Base-by-base conservation (phyloP, 192 early-diverging fungal species). In the Coemansia sp. region DNA sequence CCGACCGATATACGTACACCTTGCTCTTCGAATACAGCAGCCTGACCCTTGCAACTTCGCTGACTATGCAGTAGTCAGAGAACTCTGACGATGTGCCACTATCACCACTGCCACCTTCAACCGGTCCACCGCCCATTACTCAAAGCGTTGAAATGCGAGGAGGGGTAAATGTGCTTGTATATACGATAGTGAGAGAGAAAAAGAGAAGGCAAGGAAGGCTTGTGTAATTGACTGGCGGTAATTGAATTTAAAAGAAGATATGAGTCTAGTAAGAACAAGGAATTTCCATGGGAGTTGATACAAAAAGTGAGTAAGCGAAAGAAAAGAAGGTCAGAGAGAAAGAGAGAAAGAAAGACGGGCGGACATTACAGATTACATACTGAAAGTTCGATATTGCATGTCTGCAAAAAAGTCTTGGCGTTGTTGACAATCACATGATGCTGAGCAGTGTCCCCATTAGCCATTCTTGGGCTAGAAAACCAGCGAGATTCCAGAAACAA, bases 11-110 rank as follows among this genome's bases (percentile, higher is more conserved):
- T 61, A 92, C 85, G 64, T 85, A 92, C 8, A 92, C 91, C 43
- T 91, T 92, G 65, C 88, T 86, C 63, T 87, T 87, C 2, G 87
- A 87, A 58, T 86, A 90, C 23, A 92, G 72, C n/a, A 92, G 70
- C 73, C 67, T 74, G 37, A 85, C 77, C 26, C 62, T 56, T 42
- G 75, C 50, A 4, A 77, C 80, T 43, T 83, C 80, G 75, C 80
- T 76, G 47, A 83, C 71, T 32, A 83, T 83, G 63, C 80, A 83
- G 60, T 83, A 83, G 69, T 83, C 80, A 40, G 80, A 83, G 44
- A 77, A 67, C 62, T 83, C 80, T 47, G 80, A 73, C 59, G 72
- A 68, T 50, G 64, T 68, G 13, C 40, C 58, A 18, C 57, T 39
- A 23, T 38, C 39, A 8, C 57, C 21, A 48, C n/a, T 39, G 43